These are phyloP conservation scores for Penicillium roqueforti DNA, from an alignment of 495 filamentous ascomycete species.

Conservation along the genomic window DNA sequence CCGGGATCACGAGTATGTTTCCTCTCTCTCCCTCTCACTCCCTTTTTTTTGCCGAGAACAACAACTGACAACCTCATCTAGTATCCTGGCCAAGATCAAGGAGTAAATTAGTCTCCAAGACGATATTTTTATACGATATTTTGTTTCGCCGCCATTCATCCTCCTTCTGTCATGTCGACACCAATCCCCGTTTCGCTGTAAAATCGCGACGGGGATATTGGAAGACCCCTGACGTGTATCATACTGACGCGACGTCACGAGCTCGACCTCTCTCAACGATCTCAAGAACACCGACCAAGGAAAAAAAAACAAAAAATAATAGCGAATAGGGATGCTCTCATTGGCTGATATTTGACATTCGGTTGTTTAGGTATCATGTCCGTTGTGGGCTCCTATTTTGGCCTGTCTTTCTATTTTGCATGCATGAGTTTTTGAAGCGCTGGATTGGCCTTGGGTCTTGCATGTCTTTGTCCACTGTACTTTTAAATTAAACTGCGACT, in stretches of 20 bases:
- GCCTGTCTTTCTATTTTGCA: slow-evolving; percentile 28
- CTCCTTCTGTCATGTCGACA: slow-evolving; percentile 4
- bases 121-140: slow-evolving; percentile 16
- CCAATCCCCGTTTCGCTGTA: slow-evolving; percentile 4
- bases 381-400: slow-evolving; percentile 9
- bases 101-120: slow-evolving; percentile 51
- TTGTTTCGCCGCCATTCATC: slow-evolving; percentile 15
- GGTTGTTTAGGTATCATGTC: neutral
- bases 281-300: slow-evolving; percentile 18
- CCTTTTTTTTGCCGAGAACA: neutral
- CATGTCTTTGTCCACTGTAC: slow-evolving; percentile 41
- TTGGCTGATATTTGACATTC: neutral
- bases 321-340: slow-evolving; percentile 6
- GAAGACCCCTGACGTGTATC: slow-evolving; percentile 29
- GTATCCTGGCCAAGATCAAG: slow-evolving; percentile 84
- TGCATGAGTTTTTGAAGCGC: slow-evolving; percentile 42
- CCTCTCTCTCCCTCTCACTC: neutral
- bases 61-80: slow-evolving; percentile 36
- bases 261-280: slow-evolving; percentile 28
- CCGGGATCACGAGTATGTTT: slow-evolving; percentile 89
- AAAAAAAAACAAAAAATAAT: slow-evolving; percentile 21
- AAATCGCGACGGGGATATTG: slow-evolving; percentile 11
- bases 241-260: slow-evolving; percentile 41
- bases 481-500: slow-evolving; percentile 31
- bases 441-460: slow-evolving; percentile 42